Conservation (phyloP, 306 rosid species). For the Lotus japonicus region DNA sequence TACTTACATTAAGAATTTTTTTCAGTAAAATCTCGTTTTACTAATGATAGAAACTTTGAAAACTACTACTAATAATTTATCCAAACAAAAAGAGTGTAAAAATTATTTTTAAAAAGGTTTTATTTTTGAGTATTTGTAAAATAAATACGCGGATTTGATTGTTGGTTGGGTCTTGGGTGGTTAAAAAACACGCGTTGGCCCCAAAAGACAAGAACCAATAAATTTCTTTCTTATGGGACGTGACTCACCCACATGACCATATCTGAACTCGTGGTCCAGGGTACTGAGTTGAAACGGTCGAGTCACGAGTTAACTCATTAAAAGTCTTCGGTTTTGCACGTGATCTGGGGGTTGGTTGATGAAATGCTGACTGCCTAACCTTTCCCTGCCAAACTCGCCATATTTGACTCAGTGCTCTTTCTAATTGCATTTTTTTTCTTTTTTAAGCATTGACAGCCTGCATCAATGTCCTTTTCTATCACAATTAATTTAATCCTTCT, state of each 20-base stretch:
- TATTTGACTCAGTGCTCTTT: constrained; percentile 2
- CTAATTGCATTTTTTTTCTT: neutral
- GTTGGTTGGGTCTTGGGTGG: neutral
- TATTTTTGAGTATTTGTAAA: too few species aligned
- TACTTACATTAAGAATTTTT: neutral
- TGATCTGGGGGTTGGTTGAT: constrained; percentile 17
- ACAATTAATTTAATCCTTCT: too few species aligned
- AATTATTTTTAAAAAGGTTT: too few species aligned
- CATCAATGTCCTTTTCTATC: neutral
- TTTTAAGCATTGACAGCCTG: neutral
- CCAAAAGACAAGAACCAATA: neutral
- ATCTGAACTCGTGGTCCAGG: neutral
- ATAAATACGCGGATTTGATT: too few species aligned
- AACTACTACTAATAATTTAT: neutral
- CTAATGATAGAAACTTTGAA: neutral
- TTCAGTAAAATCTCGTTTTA: neutral
- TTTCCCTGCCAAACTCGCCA: neutral
- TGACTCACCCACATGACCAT: neutral
- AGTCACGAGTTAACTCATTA: neutral
- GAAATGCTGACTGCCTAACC: neutral
- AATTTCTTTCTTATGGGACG: too few species aligned
- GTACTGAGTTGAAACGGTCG: neutral
- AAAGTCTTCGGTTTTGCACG: neutral
- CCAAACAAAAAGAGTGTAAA: neutral
- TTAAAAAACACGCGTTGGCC: neutral